Percentiles rank a stretch among this genome's conserved stretches.
Conservation (phyloP, 148 eudicot species). For the Amaranthus hypochondriacus region DNA sequence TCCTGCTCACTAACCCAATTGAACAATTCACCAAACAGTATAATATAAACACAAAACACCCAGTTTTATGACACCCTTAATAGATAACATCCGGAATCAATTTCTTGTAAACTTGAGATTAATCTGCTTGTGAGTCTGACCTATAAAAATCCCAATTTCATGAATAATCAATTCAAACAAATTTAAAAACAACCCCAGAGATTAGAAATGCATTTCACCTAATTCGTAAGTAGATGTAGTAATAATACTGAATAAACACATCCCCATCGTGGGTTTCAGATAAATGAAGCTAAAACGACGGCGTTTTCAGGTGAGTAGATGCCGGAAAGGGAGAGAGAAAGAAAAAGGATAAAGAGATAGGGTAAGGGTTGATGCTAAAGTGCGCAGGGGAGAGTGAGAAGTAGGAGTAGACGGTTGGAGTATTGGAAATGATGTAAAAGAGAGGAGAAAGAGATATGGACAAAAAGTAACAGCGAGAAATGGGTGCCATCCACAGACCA, state of each 20-base stretch:
- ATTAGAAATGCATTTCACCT: too few relatives aligned
- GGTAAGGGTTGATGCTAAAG: not conserved
- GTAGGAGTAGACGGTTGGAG: not conserved
- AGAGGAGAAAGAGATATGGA: not conserved
- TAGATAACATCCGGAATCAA: not conserved
- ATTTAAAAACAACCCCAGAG: not conserved
- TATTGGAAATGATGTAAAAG: too few relatives aligned
- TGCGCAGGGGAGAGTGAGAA: not conserved
- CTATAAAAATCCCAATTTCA: not conserved
- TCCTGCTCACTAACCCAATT: too few relatives aligned
- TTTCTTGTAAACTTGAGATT: not conserved
- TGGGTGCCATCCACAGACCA: too few relatives aligned
- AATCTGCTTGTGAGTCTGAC: not conserved
- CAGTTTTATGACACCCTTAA: too few relatives aligned
- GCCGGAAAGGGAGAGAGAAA: not conserved
- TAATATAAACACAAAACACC: too few relatives aligned
- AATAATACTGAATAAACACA: too few relatives aligned
- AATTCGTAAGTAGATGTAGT: too few relatives aligned
- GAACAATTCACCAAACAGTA: too few relatives aligned
- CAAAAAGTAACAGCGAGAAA: not conserved
- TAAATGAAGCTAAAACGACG: slow-evolving; percentile 3
- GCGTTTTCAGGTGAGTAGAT: not conserved
- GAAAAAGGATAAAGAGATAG: not conserved
- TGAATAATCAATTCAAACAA: not conserved
- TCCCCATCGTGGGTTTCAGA: too few relatives aligned